Evolutionary conservation across 495 filamentous ascomycete species (phyloP).

Genomic region (Trichocladium uniseriatum): DNA sequence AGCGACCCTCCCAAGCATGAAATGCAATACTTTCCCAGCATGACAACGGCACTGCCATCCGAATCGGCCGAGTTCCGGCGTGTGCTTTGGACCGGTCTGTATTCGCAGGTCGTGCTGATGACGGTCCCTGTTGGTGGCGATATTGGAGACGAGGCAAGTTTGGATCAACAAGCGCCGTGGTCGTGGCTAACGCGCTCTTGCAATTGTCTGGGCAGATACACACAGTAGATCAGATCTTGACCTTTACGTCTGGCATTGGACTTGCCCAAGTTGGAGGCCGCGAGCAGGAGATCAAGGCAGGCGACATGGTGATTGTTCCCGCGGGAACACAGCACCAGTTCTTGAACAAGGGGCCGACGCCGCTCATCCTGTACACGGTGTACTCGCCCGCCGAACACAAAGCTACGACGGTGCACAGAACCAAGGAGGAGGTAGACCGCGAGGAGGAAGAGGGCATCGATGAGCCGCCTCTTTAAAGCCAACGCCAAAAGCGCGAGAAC

Average conservation of each 20-base stretch:
- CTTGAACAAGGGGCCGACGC: conserved; percentile 45
- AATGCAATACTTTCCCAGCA: conserved; percentile 50
- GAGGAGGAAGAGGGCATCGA: conserved; percentile 53
- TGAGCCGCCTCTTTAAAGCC: conserved; percentile 50
- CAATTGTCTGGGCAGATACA: conserved; percentile 30
- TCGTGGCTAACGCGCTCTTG: no score
- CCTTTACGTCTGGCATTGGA: conserved; percentile 50
- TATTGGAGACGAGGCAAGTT: conserved; percentile 54
- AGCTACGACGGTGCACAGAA: conserved; percentile 47
- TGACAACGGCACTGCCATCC: conserved; percentile 42
- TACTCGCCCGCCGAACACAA: conserved; percentile 55
- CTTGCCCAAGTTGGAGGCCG: conserved; percentile 50
- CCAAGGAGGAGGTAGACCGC: conserved; percentile 52
- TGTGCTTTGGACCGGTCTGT: conserved; percentile 52
- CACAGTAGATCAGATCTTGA: conserved; percentile 55
- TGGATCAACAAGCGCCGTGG: neutral
- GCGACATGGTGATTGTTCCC: conserved; percentile 54
- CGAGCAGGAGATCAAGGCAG: conserved; percentile 48
- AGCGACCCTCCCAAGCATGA: conserved; percentile 41
- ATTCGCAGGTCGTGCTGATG: conserved; percentile 56
- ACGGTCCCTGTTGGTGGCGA: conserved; percentile 54
- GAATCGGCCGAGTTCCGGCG: conserved; percentile 49
- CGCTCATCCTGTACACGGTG: conserved; percentile 51
- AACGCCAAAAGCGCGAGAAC: conserved; percentile 47
- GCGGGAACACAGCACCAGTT: conserved; percentile 61